These are phyloP conservation scores for Daedaleopsis nitida DNA, from an alignment of 768 basidiomycete species.

Conservation along the genomic window DNA sequence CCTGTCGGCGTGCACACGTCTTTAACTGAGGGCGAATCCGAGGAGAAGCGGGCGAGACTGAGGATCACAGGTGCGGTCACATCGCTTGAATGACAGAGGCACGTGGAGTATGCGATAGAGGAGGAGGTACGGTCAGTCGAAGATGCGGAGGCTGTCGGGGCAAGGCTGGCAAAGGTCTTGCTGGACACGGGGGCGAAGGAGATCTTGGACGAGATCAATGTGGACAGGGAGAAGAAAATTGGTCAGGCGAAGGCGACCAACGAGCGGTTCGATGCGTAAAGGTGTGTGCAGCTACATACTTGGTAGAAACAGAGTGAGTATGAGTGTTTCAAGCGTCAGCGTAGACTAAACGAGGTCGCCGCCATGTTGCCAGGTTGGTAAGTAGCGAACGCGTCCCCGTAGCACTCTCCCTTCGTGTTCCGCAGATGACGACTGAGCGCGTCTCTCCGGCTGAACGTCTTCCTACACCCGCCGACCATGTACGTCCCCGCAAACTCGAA, in stretches of 20 bases:
- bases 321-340: too few species aligned
- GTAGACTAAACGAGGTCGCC: too few species aligned
- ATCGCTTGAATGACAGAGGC: conserved; percentile 68
- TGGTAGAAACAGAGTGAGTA: too few species aligned
- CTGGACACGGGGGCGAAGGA: conserved; percentile 71
- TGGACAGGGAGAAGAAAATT: conserved; percentile 48
- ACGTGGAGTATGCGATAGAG: conserved; percentile 67
- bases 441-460: conserved; percentile 16
- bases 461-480: conserved; percentile 17
- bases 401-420: conserved; percentile 2
- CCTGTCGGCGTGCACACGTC: conserved; percentile 82
- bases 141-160: conserved; percentile 74
- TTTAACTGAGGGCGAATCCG: conserved; percentile 40
- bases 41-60: conserved; percentile 37
- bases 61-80: conserved; percentile 84
- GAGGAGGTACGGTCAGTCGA: conserved; percentile 51
- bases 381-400: not conserved
- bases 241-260: conserved; percentile 21
- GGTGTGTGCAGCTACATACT: too few species aligned
- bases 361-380: conserved; percentile 1
- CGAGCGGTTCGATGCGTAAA: conserved; percentile 8
- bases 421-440: conserved; percentile 14
- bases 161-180: conserved; percentile 61
- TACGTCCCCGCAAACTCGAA: conserved; percentile 2
- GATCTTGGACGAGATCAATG: conserved; percentile 84